Evolutionary conservation across 2,329 filamentous ascomycete genomes (phyloP).

Genomic region (Massarina eburnea): DNA sequence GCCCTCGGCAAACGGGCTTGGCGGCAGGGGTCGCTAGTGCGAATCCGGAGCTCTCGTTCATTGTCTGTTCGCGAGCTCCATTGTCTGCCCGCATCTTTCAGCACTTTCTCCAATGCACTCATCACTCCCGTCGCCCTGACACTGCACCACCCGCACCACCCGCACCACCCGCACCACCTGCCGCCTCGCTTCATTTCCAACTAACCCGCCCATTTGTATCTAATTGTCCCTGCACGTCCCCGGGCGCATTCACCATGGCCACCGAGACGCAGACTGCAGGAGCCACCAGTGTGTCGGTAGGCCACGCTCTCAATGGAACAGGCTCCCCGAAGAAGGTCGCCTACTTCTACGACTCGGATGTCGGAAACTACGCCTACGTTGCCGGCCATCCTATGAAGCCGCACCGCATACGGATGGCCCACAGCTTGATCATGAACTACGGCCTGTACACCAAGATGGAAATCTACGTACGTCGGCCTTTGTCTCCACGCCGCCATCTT

Average conservation of each 20-base stretch:
- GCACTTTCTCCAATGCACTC: not conserved
- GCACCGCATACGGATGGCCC: slow-evolving; percentile 66
- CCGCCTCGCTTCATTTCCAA: not conserved
- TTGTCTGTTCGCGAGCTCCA: not conserved
- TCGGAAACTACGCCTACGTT: slow-evolving; percentile 97
- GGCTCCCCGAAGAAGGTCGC: slow-evolving; percentile 73
- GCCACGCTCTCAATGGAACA: slow-evolving; percentile 23
- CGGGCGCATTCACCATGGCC: slow-evolving; percentile 14
- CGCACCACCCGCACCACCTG: too few relatives aligned
- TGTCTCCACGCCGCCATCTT: not conserved
- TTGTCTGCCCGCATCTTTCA: not conserved
- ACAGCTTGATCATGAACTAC: slow-evolving; percentile 70
- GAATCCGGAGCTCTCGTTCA: not conserved
- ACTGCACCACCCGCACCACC: not conserved
- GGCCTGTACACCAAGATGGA: slow-evolving; percentile 74
- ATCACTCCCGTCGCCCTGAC: not conserved
- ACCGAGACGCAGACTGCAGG: slow-evolving; percentile 12
- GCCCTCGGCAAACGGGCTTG: too few relatives aligned
- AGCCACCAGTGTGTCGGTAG: slow-evolving; percentile 15
- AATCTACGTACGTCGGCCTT: slow-evolving; percentile 58
- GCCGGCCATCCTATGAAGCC: slow-evolving; percentile 69
- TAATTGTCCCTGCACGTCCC: not conserved
- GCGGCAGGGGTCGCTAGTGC: not conserved
- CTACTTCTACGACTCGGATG: slow-evolving; percentile 98
- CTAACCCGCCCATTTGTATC: not conserved